A percentile compares a stretch with the other conserved stretches of the same genome.
phyloP scores from a whole-genome alignment of 495 filamentous ascomycete species.

The Aspergillus haitiensis region DNA sequence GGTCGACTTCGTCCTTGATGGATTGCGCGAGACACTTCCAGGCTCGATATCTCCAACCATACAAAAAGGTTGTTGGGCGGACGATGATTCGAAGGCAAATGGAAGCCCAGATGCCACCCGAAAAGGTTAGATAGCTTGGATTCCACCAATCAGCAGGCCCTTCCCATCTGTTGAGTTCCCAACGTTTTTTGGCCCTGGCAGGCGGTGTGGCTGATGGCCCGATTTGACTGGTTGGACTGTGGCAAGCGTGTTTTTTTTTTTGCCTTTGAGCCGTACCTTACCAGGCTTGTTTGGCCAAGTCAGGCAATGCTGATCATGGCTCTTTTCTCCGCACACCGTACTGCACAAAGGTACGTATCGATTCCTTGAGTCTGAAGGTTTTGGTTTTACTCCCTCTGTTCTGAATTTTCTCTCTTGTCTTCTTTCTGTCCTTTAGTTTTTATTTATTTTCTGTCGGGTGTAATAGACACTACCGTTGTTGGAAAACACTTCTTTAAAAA shows the following conservation, averaged over 20 bases:
- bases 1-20: conserved; percentile 8
- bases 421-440: no score
- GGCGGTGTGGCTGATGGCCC: conserved; percentile 11
- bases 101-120: conserved; percentile 10
- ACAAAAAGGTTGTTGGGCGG: conserved; percentile 36
- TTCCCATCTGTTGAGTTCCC: conserved; percentile 30
- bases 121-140: conserved; percentile 11
- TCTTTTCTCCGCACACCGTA: no score
- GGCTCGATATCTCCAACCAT: conserved; percentile 8
- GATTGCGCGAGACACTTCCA: conserved; percentile 1
- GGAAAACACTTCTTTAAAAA: no score
- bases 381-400: no score
- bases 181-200: conserved; percentile 27
- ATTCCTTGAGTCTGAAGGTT: no score
- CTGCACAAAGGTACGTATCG: no score
- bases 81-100: conserved; percentile 17
- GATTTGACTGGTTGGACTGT: conserved; percentile 8
- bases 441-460: no score
- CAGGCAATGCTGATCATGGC: no score
- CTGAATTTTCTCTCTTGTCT: no score
- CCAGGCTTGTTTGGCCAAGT: no score
- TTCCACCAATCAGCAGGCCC: conserved; percentile 15
- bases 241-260: conserved; percentile 14
- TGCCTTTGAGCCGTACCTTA: not conserved
- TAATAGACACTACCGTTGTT: no score